Conservation (phyloP, 106 monocot genomes). For the Dendrobium nobile region DNA sequence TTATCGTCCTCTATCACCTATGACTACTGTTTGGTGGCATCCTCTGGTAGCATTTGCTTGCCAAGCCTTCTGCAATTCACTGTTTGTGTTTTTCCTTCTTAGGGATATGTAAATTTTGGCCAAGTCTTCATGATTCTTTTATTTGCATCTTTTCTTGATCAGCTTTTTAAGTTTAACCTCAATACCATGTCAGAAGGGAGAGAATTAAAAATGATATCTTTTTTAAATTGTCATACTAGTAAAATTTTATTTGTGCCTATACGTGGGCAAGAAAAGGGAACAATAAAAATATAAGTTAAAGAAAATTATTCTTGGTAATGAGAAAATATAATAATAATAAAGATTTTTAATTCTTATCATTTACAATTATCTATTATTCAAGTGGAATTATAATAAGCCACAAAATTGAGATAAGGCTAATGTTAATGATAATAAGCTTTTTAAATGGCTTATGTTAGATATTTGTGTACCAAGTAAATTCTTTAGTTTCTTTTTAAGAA, state of each 20-base stretch:
- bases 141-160: too few species aligned
- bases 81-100: too few species aligned
- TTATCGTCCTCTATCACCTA: too few species aligned
- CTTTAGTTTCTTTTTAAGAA: background rate
- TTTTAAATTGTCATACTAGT: background rate
- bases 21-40: too few species aligned
- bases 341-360: background rate
- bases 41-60: too few species aligned
- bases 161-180: too few species aligned
- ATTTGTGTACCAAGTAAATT: background rate
- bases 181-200: background rate
- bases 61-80: too few species aligned
- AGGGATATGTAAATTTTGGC: too few species aligned
- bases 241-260: background rate
- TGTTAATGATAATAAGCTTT: background rate
- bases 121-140: too few species aligned
- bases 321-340: background rate
- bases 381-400: too few species aligned
- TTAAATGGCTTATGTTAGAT: background rate
- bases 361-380: background rate
- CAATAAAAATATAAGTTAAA: background rate
- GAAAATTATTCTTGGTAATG: background rate
- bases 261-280: background rate
- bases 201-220: background rate
- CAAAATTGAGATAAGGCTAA: too few species aligned